These are phyloP conservation scores for Chloromonas sp. DNA, from an alignment of 163 green algal genomes.

Conservation along the genomic window DNA sequence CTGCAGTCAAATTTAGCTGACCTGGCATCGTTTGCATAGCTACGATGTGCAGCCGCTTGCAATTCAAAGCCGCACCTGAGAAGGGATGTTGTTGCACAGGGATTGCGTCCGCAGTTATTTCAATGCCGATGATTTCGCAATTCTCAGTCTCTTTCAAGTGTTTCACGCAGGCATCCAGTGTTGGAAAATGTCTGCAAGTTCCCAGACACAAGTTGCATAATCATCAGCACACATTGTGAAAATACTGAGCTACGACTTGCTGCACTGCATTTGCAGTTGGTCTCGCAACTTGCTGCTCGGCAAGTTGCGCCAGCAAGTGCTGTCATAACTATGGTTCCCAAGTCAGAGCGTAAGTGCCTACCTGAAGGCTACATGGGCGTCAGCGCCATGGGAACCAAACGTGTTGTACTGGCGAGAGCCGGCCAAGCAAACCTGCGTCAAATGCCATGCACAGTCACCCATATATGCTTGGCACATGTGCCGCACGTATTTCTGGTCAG, in stretches of 20 bases:
- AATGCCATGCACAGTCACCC: too few relatives aligned
- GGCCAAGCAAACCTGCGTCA: constrained; percentile 69
- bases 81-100: constrained; percentile 73
- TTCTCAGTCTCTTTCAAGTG: constrained; percentile 35
- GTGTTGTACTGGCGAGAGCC: constrained; percentile 74
- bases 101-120: constrained; percentile 65
- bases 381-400: constrained; percentile 76
- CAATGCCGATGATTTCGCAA: constrained; percentile 74
- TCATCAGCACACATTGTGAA: background rate
- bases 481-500: background rate
- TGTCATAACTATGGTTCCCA: background rate
- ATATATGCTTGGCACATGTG: background rate
- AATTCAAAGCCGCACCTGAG: constrained; percentile 22
- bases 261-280: background rate
- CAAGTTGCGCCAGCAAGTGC: background rate
- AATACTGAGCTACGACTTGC: background rate
- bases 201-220: background rate
- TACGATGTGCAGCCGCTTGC: background rate
- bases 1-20: background rate
- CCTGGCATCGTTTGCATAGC: background rate
- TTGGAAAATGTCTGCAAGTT: constrained; percentile 48
- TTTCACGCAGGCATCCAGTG: constrained; percentile 51
- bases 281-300: background rate
- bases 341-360: background rate
- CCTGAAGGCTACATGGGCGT: constrained; percentile 51